Percentiles rank a stretch among this genome's conserved stretches.
Evolutionary conservation across 176 grass and related monocot species (phyloP).

Genomic region (Ensete ventricosum): DNA sequence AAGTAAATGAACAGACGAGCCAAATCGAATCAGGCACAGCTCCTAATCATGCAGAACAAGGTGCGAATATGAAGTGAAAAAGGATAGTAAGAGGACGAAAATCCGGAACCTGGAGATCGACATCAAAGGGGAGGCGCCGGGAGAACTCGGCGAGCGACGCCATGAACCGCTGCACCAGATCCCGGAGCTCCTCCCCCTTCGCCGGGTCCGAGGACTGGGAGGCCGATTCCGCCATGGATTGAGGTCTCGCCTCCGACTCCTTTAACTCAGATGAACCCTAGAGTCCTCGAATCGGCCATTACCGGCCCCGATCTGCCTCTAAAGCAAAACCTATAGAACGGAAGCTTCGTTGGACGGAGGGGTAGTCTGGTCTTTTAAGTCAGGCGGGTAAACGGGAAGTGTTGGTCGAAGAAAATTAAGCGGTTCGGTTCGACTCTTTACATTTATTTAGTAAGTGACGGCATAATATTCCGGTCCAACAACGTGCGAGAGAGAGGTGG

Average conservation of each 20-base stretch:
- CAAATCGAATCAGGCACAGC: not conserved
- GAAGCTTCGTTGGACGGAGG: not conserved
- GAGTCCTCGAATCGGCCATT: slow-evolving; percentile 10
- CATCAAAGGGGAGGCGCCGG: slow-evolving; percentile 61
- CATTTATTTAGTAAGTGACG: no score
- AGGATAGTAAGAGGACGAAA: not conserved
- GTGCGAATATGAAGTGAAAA: not conserved
- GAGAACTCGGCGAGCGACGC: slow-evolving; percentile 56
- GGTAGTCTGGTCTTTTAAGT: not conserved
- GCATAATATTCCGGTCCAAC: no score
- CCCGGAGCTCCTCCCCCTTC: slow-evolving; percentile 74
- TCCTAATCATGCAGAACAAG: not conserved
- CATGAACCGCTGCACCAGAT: slow-evolving; percentile 83
- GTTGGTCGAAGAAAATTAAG: no score
- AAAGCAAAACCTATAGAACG: not conserved
- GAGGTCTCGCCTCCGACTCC: not conserved
- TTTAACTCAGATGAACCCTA: not conserved
- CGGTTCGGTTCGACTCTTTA: no score
- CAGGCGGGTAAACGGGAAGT: no score
- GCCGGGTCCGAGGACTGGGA: slow-evolving; percentile 6
- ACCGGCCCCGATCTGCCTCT: not conserved
- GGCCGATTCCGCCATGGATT: slow-evolving; percentile 17
- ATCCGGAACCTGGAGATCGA: slow-evolving; percentile 76
- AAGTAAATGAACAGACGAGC: not conserved
- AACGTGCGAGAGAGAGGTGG: no score